A percentile compares a stretch with the other conserved stretches of the same genome.
Conservation (phyloP, 2,329 filamentous ascomycete genomes). For the Capronia coronata region DNA sequence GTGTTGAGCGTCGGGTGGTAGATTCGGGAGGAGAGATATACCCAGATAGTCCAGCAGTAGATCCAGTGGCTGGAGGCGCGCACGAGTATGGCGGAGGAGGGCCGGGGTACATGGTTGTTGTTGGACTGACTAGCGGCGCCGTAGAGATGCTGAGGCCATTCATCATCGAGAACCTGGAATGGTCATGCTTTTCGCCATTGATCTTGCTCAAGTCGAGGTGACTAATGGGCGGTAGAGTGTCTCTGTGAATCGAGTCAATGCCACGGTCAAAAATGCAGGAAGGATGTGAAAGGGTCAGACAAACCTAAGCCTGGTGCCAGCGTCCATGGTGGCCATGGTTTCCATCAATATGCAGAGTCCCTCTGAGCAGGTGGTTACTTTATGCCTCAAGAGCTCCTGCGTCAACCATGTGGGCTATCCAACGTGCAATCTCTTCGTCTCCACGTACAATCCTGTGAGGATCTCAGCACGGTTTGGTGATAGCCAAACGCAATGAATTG, state of each 20-base stretch:
- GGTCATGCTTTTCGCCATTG: conserved; percentile 35
- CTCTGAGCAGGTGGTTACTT: conserved; percentile 1
- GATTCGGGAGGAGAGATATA: conserved; percentile 43
- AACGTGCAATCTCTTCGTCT: conserved; percentile 3
- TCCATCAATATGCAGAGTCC: neutral
- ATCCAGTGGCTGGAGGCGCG: conserved; percentile 33
- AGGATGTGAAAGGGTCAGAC: neutral
- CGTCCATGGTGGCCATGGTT: conserved; percentile 25
- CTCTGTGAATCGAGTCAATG: conserved; percentile 30
- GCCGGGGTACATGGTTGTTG: conserved; percentile 37
- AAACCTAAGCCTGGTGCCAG: conserved; percentile 21
- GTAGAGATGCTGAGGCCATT: conserved; percentile 35
- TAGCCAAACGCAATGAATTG: conserved; percentile 12
- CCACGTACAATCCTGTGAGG: conserved; percentile 18
- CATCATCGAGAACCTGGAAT: conserved; percentile 32
- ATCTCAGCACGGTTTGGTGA: conserved; percentile 17
- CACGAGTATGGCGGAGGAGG: conserved; percentile 39
- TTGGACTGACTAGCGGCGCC: conserved; percentile 39
- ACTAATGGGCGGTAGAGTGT: conserved; percentile 40
- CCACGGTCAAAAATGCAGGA: neutral
- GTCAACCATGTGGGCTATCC: conserved; percentile 24
- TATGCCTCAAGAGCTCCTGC: conserved; percentile 5
- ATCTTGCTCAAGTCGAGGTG: conserved; percentile 35
- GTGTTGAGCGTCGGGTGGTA: conserved; percentile 34
- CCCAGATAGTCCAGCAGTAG: conserved; percentile 32